Evolutionary conservation across 1,284 basidiomycete species (phyloP).

Genomic region (Irpex lacteus): DNA sequence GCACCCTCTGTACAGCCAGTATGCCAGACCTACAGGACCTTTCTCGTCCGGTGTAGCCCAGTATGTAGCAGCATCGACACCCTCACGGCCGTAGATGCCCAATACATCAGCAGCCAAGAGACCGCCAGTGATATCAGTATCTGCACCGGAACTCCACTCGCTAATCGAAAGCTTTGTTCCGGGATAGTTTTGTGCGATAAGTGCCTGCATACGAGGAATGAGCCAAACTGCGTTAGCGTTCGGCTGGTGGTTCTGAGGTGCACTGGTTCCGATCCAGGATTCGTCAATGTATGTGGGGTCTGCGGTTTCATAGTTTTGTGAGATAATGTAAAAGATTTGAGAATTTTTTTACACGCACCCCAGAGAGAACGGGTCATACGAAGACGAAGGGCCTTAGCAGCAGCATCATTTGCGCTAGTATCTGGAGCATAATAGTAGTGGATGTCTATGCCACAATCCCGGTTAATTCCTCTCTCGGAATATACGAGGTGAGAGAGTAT

Average conservation of each 20-base stretch:
- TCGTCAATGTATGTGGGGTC: conserved; percentile 41
- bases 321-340: background rate
- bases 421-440: conserved; percentile 52
- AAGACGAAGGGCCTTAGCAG: conserved; percentile 45
- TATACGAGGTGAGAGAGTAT: background rate
- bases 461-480: too few relatives aligned
- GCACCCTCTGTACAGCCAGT: conserved; percentile 51
- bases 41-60: conserved; percentile 43
- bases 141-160: conserved; percentile 42
- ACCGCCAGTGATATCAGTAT: conserved; percentile 48
- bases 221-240: conserved; percentile 40
- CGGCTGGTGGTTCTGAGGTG: conserved; percentile 44
- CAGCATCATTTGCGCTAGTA: conserved; percentile 47
- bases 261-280: conserved; percentile 42
- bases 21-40: conserved; percentile 45
- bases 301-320: background rate
- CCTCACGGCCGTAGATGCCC: conserved; percentile 45
- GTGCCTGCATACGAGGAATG: conserved; percentile 44
- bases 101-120: conserved; percentile 44
- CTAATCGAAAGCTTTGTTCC: conserved; percentile 50
- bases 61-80: conserved; percentile 48
- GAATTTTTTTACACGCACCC: background rate
- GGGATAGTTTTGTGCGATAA: conserved; percentile 45
- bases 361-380: conserved; percentile 47
- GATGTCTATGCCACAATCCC: conserved; percentile 26